Evolutionary conservation across 2,329 filamentous ascomycete genomes (phyloP).

Genomic region (Venturia pyrina): DNA sequence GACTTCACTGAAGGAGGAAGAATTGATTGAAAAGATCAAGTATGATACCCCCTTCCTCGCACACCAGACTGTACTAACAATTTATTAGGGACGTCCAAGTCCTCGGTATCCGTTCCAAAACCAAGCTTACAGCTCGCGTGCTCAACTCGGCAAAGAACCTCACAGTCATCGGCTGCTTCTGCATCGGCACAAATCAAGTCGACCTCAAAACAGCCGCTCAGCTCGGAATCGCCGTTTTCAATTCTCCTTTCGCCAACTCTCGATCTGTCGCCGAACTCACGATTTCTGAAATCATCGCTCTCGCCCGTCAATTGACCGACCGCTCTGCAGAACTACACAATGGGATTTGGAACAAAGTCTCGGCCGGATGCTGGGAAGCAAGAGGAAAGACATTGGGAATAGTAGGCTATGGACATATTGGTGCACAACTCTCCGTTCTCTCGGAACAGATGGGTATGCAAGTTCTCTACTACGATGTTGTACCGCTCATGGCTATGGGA

Average conservation of each 20-base stretch:
- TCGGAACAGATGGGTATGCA: conserved; percentile 97
- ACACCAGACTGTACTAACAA: neutral
- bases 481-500: conserved; percentile 90
- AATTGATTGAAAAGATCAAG: conserved; percentile 95
- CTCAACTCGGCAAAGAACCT: conserved; percentile 85
- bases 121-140: conserved; percentile 78
- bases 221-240: conserved; percentile 93
- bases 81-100: conserved; percentile 74
- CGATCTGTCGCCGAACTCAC: conserved; percentile 93
- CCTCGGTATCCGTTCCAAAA: conserved; percentile 97
- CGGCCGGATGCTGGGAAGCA: conserved; percentile 93
- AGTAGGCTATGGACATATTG: conserved; percentile 95
- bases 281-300: conserved; percentile 82
- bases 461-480: conserved; percentile 93
- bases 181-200: conserved; percentile 95
- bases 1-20: conserved; percentile 77
- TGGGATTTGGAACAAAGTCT: conserved; percentile 97
- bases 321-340: conserved; percentile 89
- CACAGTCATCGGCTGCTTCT: conserved; percentile 95
- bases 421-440: conserved; percentile 87
- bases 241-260: conserved; percentile 97
- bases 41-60: conserved; percentile 26
- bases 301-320: conserved; percentile 87
- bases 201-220: conserved; percentile 73
- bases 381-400: conserved; percentile 95